Base-by-base conservation (phyloP, 2,329 filamentous ascomycete genomes). In the Fusarium brevicatenulatum region DNA sequence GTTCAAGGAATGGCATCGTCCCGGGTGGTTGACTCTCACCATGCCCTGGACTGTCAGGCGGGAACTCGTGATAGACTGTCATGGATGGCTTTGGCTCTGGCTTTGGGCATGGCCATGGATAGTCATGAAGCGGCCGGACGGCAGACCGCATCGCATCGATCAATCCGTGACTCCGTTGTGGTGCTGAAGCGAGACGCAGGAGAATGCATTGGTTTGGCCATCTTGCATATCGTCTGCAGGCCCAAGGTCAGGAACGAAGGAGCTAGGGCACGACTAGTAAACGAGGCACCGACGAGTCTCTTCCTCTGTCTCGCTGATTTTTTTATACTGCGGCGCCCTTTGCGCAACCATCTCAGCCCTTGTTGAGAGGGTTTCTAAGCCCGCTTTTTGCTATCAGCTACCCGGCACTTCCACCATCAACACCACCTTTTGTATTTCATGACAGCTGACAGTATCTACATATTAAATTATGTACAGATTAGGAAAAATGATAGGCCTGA, bases 111-210 rank as follows among this genome's bases (percentile, higher is more conserved):
- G 18, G 39, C 21, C 49, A 62, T 46, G 46, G n/a, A 61, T n/a
- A 19, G 39, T 21, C 49, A 62, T 47, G 46, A n/a, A 61, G 58
- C 54, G 36, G 36, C 42, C 43, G 11, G 50, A 62, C 43, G 56
- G 44, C 58, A 64, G 36, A 49, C 37, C 70, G 60, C 37, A 55
- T 57, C 49, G 57, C 46, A 72, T 67, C 50, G 62, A 72, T 62
- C 58, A 62, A 57, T 46, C 53, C 32, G 47, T 63, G 61, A 54
- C 68, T 68, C 74, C 68, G 47, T 65, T 61, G 49, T 42, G 34
- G 57, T 67, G 62, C 73, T 74, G 74, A 77, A 77, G 76, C 76
- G 73, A 75, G 76, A 78, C 63, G 76, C 74, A 78, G 76, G 76
- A 78, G 76, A 73, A 64, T 42, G 63, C 61, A 75, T 63, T 69